Base-by-base conservation (phyloP, 2,329 filamentous ascomycete species). In the Ilyonectria destructans region DNA sequence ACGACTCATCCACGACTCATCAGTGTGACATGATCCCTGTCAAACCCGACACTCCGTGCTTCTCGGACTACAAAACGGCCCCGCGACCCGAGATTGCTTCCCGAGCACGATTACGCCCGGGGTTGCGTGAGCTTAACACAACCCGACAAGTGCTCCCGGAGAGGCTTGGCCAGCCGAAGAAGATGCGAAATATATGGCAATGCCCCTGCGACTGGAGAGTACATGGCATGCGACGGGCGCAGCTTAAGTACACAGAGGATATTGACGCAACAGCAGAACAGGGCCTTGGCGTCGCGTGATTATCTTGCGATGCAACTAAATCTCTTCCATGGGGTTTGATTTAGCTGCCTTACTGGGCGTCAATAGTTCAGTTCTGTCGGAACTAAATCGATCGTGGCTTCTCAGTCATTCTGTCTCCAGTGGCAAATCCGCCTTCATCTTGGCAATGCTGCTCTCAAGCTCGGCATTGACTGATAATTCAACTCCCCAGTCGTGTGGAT, bases 1-100 rank as follows among this genome's bases (percentile, higher is more conserved):
- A 15, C 29, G 33, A 52, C 35, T 61, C 26, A 52, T 26, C 26
- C 26, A 6, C 26, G 26, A 26, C 26, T 26, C 26, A 26, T 26
- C 54, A 33, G 33, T 13, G 9, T 58, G 43, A 19, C 35, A 33
- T 46, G 45, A 58, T 31, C 6, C 48, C 10, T 10, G 15, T 15
- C 23, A 6, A 13, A 26, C 46, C 46, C 45, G 52, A 35, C 21
- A 31, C 29, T 23, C 37, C n/a, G 58, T 17, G 9, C 15, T 52
- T 46, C 58, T 62, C 64, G 64, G 64, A 49, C 26, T 48, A 49
- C n/a, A 62, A 45, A 23, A 55, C 35, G 54, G 59, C 45, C 57
- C 64, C 64, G 64, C 52, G 58, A 58, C 46, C 64, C 64, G 64
- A 67, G 54, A 51, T 46, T 52, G 45, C 21, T 33, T 5, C 31